Evolutionary conservation across 1,139 yeast genomes (phyloP), one percentile per base, ranked within the genome.

Genomic region (Blastobotrys capitulatus): DNA sequence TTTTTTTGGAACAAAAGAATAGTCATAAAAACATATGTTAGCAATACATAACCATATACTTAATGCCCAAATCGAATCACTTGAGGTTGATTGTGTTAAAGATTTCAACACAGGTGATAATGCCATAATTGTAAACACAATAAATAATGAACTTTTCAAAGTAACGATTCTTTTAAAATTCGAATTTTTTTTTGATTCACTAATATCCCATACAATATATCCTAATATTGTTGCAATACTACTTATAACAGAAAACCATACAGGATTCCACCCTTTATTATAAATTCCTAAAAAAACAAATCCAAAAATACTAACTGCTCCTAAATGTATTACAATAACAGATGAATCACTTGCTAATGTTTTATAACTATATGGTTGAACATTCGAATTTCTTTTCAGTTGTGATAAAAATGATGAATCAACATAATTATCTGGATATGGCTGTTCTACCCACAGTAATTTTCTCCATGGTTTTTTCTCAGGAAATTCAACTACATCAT

Each of bases 21-120:
- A 85, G 60, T 85, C 89, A 60, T 84, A 85, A 58, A 82, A 79
- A 15, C 82, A 64, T 3, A 87, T 70, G 59, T 86, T 86, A 40
- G 81, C 72, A 8, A 87, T 57, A 37, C 86, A 82, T 25, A 92
- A 72, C 79, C 95, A 82, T 47, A 85, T 80, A 3, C 95, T 80
- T 7, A 92, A 68, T 0, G 96, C 89, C 97, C 98, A 92, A 54
- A 94, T 88, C 16, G 97, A 88, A 67, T 92, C 97, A 0, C 95
- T 85, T 0, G 97, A 80, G 0, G 97, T 88, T 0, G 96, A 86
- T 57, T 81, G 79, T 0, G 97, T 89, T 46, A 94, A 74, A 0
- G 97, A 89, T 58, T 87, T 86, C 49, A 92, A 74, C 2, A 92
- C 92, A 0, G 98, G 98, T 0, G 97, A 86, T 41, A 90, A 70